phyloP scores from a whole-genome alignment of 805 yeast genomes.

The Jamesozyma hellenica region DNA sequence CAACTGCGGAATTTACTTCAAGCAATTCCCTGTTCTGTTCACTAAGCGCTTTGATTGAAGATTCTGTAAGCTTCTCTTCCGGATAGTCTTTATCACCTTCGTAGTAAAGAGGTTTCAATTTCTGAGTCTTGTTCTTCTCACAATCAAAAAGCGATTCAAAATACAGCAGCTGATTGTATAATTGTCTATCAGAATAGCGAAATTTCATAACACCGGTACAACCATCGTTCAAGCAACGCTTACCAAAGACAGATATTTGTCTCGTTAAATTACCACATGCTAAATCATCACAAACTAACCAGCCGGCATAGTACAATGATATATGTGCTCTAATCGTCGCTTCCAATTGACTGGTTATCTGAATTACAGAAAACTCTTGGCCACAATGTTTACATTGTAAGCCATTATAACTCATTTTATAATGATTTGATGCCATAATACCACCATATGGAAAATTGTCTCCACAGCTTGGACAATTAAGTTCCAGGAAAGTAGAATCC shows the following conservation, averaged over 20 bases:
- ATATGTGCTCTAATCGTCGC: slow-evolving; percentile 58
- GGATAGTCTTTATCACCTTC: slow-evolving; percentile 30
- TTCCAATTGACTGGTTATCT: slow-evolving; percentile 66
- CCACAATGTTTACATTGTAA: slow-evolving; percentile 58
- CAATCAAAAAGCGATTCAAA: slow-evolving; percentile 71
- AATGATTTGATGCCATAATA: slow-evolving; percentile 50
- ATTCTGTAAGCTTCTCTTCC: slow-evolving; percentile 28
- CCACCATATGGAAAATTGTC: slow-evolving; percentile 63
- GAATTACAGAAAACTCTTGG: slow-evolving; percentile 39
- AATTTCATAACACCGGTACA: slow-evolving; percentile 75
- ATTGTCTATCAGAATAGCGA: slow-evolving; percentile 63
- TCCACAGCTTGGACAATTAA: slow-evolving; percentile 56
- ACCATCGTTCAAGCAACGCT: slow-evolving; percentile 54
- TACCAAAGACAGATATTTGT: slow-evolving; percentile 83
- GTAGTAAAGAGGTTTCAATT: slow-evolving; percentile 44
- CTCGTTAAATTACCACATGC: slow-evolving; percentile 74
- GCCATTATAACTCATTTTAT: slow-evolving; percentile 58
- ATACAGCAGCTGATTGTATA: slow-evolving; percentile 80
- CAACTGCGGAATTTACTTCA: slow-evolving; percentile 43
- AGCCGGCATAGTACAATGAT: slow-evolving; percentile 72
- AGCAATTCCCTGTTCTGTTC: slow-evolving; percentile 69
- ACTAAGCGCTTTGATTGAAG: slow-evolving; percentile 60
- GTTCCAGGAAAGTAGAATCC: slow-evolving; percentile 42
- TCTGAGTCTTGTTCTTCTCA: slow-evolving; percentile 55
- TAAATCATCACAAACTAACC: slow-evolving; percentile 76